Base-by-base conservation (phyloP, 2,329 filamentous ascomycete species). In the Talaromyces atroroseus region DNA sequence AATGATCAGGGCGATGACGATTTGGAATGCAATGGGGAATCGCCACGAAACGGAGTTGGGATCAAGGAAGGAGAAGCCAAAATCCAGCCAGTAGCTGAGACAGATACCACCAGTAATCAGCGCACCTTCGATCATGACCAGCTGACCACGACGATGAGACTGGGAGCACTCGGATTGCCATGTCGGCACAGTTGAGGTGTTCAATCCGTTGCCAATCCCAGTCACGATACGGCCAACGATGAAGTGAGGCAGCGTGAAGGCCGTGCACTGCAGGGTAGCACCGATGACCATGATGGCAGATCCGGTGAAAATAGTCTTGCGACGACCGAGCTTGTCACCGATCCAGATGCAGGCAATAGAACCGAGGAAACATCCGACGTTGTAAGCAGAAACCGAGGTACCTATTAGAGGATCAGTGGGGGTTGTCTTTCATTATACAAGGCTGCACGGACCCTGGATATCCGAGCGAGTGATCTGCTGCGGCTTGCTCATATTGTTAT, bases 1-100 rank as follows among this genome's bases (percentile, higher is more conserved):
- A 24, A 83, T 80, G 36, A 82, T 70, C 2, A 79, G 57, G 0
- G 81, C 80, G 53, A 84, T 79, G 34, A 82, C 63, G 60, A 82
- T 81, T 66, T 84, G 82, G 65, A 84, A 81, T 7, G 77, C 79
- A 51, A 83, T 75, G 0, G 81, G 81, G 58, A 82, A 80, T 49
- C 81, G 73, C 80, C 80, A 83, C 20, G 76, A 68, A n/a, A 77
- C 69, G 10, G 72, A 71, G 49, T 60, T 74, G 5, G 74, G 74
- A 52, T 78, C 78, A n/a, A 79, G 66, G 65, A 80, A 82, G 7
- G 78, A 78, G 56, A 81, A 77, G 11, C 77, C 76, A 52, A 79
- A 75, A 60, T 81, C 76, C 59, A 79, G 70, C 78, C 78, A 78
- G 69, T 80, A 77, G 54, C 72, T 75, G 55, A 79, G 68, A 60